phyloP scores from a whole-genome alignment of 768 basidiomycete species.

The Pulveroboletus sp. region DNA sequence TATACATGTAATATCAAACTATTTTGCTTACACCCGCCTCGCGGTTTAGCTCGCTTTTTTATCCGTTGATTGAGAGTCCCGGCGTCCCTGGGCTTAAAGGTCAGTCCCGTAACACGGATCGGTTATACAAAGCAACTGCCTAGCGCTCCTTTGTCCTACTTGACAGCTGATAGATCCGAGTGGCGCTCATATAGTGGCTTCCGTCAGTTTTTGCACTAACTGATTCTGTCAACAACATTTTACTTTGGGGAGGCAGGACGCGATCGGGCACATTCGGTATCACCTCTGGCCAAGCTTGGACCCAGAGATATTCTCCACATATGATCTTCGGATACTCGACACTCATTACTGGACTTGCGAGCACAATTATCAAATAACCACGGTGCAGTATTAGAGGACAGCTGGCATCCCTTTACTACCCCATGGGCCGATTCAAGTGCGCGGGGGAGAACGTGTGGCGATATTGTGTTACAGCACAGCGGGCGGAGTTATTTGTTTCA shows the following conservation, averaged over 20 bases:
- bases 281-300: background rate
- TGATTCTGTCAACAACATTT: background rate
- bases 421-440: too few species aligned
- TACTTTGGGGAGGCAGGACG: background rate
- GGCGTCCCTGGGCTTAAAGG: background rate
- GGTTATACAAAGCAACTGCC: background rate
- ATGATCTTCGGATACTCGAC: background rate
- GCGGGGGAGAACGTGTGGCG: too few species aligned
- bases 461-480: background rate
- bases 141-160: background rate
- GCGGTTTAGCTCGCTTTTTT: background rate
- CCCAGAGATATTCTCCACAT: background rate
- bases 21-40: background rate
- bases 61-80: background rate
- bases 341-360: background rate
- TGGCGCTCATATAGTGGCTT: background rate
- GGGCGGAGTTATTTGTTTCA: background rate
- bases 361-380: too few species aligned
- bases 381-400: background rate
- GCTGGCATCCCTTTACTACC: background rate
- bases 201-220: background rate
- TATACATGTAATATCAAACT: conserved; percentile 6
- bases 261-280: background rate
- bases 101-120: background rate
- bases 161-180: background rate